phyloP scores from a whole-genome alignment of 1,139 yeast genomes.

The Geotrichum bryndzae region DNA sequence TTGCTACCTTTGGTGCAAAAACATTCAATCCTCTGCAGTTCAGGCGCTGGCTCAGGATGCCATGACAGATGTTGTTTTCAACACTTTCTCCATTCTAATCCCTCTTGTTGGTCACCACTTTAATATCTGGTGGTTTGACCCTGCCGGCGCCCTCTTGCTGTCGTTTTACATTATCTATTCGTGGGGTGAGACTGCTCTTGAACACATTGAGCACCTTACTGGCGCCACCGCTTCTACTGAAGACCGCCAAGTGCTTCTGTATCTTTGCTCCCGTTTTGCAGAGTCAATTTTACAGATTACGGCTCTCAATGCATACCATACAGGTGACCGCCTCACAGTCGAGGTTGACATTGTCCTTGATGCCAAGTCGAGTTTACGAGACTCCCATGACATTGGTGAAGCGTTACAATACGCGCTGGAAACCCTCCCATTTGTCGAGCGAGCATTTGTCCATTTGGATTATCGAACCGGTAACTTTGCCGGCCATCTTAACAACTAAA shows the following conservation, averaged over 20 bases:
- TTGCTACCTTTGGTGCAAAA: conserved; percentile 61
- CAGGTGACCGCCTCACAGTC: conserved; percentile 69
- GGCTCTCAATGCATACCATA: conserved; percentile 66
- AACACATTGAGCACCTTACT: conserved; percentile 66
- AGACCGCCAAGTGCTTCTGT: conserved; percentile 61
- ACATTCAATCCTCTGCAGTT: conserved; percentile 60
- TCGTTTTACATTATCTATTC: conserved; percentile 57
- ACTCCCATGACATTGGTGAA: conserved; percentile 76
- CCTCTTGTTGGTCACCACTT: conserved; percentile 54
- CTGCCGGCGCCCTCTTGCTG: conserved; percentile 61
- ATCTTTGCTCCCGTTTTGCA: conserved; percentile 64
- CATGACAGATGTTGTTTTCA: conserved; percentile 67
- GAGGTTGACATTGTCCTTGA: conserved; percentile 70
- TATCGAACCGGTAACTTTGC: conserved; percentile 43
- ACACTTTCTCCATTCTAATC: conserved; percentile 61
- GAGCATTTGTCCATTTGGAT: conserved; percentile 79
- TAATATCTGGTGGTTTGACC: conserved; percentile 65
- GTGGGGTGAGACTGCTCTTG: conserved; percentile 59
- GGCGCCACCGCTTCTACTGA: conserved; percentile 63
- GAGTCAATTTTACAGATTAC: conserved; percentile 61
- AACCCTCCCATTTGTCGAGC: conserved; percentile 66
- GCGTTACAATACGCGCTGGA: conserved; percentile 76
- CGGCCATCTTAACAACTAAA: conserved; percentile 27
- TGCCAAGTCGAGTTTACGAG: conserved; percentile 49
- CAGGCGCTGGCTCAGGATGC: conserved; percentile 83